Evolutionary conservation across 2,329 filamentous ascomycete species (phyloP).

Genomic region (Neobulgaria alba): DNA sequence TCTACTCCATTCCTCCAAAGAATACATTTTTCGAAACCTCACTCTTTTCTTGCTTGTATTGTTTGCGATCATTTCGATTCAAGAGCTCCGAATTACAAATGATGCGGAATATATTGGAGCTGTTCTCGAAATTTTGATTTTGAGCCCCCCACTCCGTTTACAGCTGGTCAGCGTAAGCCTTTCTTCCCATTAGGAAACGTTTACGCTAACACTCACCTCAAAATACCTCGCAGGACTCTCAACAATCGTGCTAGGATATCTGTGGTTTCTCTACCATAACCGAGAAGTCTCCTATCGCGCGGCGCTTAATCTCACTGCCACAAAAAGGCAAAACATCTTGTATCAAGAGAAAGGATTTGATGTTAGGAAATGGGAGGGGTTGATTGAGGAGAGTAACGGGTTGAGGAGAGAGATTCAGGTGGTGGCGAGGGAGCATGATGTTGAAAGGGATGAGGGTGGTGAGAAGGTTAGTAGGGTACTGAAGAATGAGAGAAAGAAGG

Average conservation of each 20-base stretch:
- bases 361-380: conserved; percentile 62
- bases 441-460: conserved; percentile 76
- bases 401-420: conserved; percentile 70
- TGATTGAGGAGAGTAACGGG: conserved; percentile 73
- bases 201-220: no score
- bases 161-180: no score
- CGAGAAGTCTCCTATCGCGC: conserved; percentile 80
- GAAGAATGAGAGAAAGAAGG: conserved; percentile 38
- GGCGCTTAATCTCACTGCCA: conserved; percentile 81
- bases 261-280: conserved; percentile 93
- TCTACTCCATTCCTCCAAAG: not conserved
- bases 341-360: conserved; percentile 74
- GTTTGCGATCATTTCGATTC: no score
- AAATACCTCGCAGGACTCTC: conserved; percentile 73
- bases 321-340: conserved; percentile 63
- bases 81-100: not conserved
- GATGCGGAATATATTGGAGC: not conserved
- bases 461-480: conserved; percentile 52
- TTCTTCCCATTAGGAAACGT: no score
- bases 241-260: conserved; percentile 80
- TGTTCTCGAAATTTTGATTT: no score
- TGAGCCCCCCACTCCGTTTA: no score
- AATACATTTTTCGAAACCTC: no score
- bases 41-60: no score
- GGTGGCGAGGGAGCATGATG: conserved; percentile 79